These are phyloP conservation scores for Schizonepeta tenuifolia DNA, from an alignment of 257 asterid genomes.

Conservation along the genomic window DNA sequence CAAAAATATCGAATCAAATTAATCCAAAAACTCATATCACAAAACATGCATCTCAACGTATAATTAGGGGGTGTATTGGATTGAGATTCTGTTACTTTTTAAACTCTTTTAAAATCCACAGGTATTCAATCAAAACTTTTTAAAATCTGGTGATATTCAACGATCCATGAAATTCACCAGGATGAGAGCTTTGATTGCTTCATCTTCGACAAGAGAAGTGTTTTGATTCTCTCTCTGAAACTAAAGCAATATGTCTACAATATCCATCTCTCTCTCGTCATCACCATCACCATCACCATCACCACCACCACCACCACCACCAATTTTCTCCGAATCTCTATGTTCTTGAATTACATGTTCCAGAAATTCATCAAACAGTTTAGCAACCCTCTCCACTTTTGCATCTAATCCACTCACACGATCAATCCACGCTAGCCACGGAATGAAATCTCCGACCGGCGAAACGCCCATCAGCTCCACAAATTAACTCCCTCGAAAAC, in stretches of 20 bases:
- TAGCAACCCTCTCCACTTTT: slow-evolving; percentile 37
- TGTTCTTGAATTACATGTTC: slow-evolving; percentile 42
- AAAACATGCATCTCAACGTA: too few species aligned
- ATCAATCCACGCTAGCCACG: slow-evolving; percentile 48
- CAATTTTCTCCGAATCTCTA: neutral
- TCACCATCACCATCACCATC: too few species aligned
- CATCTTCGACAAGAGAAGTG: slow-evolving; percentile 1
- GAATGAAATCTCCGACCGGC: slow-evolving; percentile 38
- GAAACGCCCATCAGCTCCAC: slow-evolving; percentile 36
- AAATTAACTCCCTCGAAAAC: slow-evolving; percentile 22
- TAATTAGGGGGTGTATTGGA: too few species aligned
- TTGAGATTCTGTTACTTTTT: too few species aligned
- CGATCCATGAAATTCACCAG: too few species aligned
- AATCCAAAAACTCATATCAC: too few species aligned
- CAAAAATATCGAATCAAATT: too few species aligned
- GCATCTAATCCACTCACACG: slow-evolving; percentile 37
- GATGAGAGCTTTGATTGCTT: slow-evolving; percentile 19
- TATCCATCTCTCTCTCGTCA: neutral
- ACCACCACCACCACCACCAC: neutral
- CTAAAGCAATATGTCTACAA: slow-evolving; percentile 5
- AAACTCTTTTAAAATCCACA: too few species aligned
- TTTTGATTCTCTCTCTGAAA: slow-evolving; percentile 2
- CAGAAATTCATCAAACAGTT: slow-evolving; percentile 43
- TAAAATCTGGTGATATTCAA: too few species aligned
- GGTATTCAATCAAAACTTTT: too few species aligned